Percentiles rank a stretch among this genome's conserved stretches.
Evolutionary conservation across 768 basidiomycete species (phyloP).

Genomic region (Tricholoma sp.): DNA sequence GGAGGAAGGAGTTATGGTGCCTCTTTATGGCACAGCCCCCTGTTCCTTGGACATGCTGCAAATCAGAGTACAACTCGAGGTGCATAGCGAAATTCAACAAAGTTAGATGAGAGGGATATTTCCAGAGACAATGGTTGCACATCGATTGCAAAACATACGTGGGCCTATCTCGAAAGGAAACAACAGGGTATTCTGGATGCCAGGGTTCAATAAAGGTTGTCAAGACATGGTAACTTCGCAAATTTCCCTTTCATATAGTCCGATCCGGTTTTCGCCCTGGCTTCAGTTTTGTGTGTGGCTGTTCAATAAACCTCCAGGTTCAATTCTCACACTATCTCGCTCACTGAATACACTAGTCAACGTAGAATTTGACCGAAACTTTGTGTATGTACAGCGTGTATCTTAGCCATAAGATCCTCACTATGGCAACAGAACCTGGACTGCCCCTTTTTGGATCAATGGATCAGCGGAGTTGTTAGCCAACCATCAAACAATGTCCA

Average conservation of each 20-base stretch:
- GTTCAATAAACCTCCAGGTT: slow-evolving; percentile 64
- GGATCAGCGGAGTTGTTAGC: too few species aligned
- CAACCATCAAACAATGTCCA: too few species aligned
- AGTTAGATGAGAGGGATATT: slow-evolving; percentile 67
- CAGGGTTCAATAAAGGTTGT: slow-evolving; percentile 51
- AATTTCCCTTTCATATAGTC: slow-evolving; percentile 31
- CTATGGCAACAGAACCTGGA: too few species aligned
- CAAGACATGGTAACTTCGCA: slow-evolving; percentile 37
- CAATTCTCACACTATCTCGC: too few species aligned
- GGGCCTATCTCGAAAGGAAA: slow-evolving; percentile 46
- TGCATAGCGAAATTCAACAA: slow-evolving; percentile 79
- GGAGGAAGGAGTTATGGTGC: slow-evolving; percentile 68
- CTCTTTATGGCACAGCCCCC: slow-evolving; percentile 51
- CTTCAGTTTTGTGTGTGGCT: slow-evolving; percentile 75
- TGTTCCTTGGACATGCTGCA: slow-evolving; percentile 16
- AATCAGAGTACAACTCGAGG: slow-evolving; percentile 25
- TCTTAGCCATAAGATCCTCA: too few species aligned
- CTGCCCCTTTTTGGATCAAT: too few species aligned
- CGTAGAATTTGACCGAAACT: too few species aligned
- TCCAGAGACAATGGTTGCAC: slow-evolving; percentile 72
- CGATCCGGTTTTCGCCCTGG: slow-evolving; percentile 47
- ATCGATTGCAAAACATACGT: slow-evolving; percentile 78
- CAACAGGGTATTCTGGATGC: slow-evolving; percentile 50
- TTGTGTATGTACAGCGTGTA: too few species aligned
- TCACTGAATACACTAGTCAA: too few species aligned